Evolutionary conservation across 805 yeast species (phyloP).

Genomic region (Wickerhamomyces bisporus): DNA sequence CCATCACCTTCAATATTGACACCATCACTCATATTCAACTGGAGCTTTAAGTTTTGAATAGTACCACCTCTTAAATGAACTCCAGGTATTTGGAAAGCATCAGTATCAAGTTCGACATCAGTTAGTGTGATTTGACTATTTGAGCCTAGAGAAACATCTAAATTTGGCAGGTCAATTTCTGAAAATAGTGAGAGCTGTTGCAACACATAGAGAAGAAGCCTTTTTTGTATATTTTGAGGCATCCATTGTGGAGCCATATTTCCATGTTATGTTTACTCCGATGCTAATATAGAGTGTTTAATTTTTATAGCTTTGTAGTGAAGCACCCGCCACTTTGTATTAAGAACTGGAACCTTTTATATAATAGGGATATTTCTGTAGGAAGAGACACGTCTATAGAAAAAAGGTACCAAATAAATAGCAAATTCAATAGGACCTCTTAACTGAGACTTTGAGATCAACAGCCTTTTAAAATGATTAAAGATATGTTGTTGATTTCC

Average conservation of each 20-base stretch:
- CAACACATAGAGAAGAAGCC: conserved; percentile 72
- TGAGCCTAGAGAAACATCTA: conserved; percentile 73
- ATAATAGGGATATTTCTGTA: no score
- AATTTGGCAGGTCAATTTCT: conserved; percentile 71
- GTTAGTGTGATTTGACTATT: conserved; percentile 44
- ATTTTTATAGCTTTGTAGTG: no score
- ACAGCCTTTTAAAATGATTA: no score
- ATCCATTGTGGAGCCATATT: conserved; percentile 48
- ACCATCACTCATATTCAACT: conserved; percentile 66
- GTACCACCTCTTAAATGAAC: conserved; percentile 56
- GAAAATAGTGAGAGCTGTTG: conserved; percentile 81
- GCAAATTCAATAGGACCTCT: no score
- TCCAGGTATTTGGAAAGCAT: conserved; percentile 63
- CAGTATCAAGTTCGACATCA: conserved; percentile 69
- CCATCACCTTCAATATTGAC: conserved; percentile 56
- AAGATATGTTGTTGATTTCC: no score
- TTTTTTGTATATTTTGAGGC: conserved; percentile 79
- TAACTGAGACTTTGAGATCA: no score
- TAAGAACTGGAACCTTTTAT: no score
- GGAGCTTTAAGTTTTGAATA: conserved; percentile 48
- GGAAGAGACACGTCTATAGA: no score
- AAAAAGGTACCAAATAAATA: no score
- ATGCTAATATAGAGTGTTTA: no score
- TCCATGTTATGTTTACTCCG: neutral
- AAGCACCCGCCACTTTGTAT: neutral